phyloP scores from a whole-genome alignment of 2,329 filamentous ascomycete species.

The Ceratocystis alfenasii region DNA sequence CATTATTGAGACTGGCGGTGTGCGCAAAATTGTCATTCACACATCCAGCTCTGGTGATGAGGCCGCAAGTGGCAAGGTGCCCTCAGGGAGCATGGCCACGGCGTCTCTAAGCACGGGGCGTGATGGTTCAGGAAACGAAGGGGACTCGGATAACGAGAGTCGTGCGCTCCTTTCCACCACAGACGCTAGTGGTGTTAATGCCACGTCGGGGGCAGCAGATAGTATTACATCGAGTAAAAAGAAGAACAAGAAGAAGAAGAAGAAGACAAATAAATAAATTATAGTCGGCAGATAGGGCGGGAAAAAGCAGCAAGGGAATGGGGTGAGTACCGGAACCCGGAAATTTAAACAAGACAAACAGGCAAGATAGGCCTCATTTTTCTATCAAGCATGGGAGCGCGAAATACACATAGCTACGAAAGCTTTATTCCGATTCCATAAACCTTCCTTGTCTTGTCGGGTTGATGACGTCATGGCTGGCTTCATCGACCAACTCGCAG shows the following conservation, averaged over 20 bases:
- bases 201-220: not conserved
- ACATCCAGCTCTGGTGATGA: slow-evolving; percentile 31
- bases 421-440: not conserved
- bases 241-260: slow-evolving; percentile 20
- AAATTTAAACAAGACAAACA: too few species aligned
- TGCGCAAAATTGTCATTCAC: slow-evolving; percentile 60
- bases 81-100: not conserved
- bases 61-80: slow-evolving; percentile 6
- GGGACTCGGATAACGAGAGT: not conserved
- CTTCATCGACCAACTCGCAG: not conserved
- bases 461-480: not conserved
- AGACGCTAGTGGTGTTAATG: not conserved
- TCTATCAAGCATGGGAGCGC: not conserved
- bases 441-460: too few species aligned
- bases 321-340: too few species aligned
- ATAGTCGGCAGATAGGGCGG: too few species aligned
- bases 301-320: too few species aligned
- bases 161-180: not conserved
- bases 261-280: slow-evolving; percentile 21
- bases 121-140: not conserved
- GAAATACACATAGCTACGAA: not conserved
- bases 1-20: slow-evolving; percentile 59
- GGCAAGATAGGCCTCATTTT: not conserved
- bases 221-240: slow-evolving; percentile 19
- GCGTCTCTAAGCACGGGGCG: not conserved